Evolutionary conservation across 2,329 filamentous ascomycete genomes (phyloP), one percentile per base, ranked within the genome.

Genomic region (Colletotrichum filicis): DNA sequence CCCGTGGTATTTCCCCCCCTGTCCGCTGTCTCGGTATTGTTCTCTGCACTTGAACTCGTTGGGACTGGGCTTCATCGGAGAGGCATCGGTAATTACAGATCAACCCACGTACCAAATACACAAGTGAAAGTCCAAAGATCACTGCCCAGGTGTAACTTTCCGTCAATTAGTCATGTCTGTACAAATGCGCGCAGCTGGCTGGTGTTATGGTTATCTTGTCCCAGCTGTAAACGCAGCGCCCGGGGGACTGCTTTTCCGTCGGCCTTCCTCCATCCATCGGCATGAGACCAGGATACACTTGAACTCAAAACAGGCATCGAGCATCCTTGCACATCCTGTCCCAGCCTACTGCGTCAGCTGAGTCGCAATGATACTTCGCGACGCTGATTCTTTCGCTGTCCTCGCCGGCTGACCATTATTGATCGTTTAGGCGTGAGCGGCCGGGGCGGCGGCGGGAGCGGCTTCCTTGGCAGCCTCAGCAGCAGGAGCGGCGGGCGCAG

Each of bases 81-180:
- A 65, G 19, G n/a, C 52, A 30, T 56, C 32, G 22, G 37, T 46
- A 3, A n/a, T 22, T 65, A 30, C 62, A 57, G 3, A 19, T 57
- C 30, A 57, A 22, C 62, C 62, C 22, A 5, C 14, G 4, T 22
- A 4, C 11, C 19, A 7, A 16, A 56, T 22, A 52, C 16, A 26
- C 19, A 19, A 14, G 42, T 14, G 19, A 19, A 32, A 35, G 32
- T 42, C 57, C 28, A 60, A 58, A 30, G 8, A 24, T 32, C 1
- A 42, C 37, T 56, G 42, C 61, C 67, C 52, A 28, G 28, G 57
- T 58, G 42, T 6, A 65, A 66, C 30, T 42, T 22, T 73, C 42
- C 67, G 28, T 71, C 28, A 62, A 74, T 62, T 74, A 58, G 57
- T 55, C 42, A 53, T 53, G 46, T 26, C 19, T 32, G 55, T 59